Evolutionary conservation across 1,284 basidiomycete genomes (phyloP).

Genomic region (Pisolithus thermaeus): DNA sequence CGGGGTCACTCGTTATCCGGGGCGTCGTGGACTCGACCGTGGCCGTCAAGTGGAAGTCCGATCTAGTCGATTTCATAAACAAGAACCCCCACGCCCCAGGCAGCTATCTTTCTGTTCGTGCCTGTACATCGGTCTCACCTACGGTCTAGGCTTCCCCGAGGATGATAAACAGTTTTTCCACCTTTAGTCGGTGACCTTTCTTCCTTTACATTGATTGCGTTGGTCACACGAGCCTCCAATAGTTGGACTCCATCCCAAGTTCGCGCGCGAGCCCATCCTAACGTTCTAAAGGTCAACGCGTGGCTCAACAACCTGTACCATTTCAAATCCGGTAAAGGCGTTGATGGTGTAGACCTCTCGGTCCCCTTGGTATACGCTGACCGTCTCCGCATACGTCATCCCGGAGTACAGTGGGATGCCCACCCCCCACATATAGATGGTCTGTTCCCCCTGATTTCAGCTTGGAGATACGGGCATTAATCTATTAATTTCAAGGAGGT

Average conservation of each 20-base stretch:
- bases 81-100: slow-evolving; percentile 52
- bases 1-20: slow-evolving; percentile 57
- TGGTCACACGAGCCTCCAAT: not conserved
- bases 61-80: slow-evolving; percentile 50
- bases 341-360: slow-evolving; percentile 58
- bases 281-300: slow-evolving; percentile 52
- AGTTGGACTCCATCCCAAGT: slow-evolving; percentile 72
- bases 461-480: not conserved
- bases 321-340: slow-evolving; percentile 28
- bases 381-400: slow-evolving; percentile 76
- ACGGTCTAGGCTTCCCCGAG: slow-evolving; percentile 43
- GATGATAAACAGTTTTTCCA: slow-evolving; percentile 67
- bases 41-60: slow-evolving; percentile 29
- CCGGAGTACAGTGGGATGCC: slow-evolving; percentile 59
- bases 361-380: slow-evolving; percentile 70
- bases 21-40: slow-evolving; percentile 51
- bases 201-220: not conserved
- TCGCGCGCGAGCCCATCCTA: slow-evolving; percentile 69
- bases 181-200: slow-evolving; percentile 47
- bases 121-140: not conserved
- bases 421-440: slow-evolving; percentile 80
- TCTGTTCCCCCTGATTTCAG: slow-evolving; percentile 17
- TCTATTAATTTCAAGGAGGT: slow-evolving; percentile 45
- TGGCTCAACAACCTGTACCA: slow-evolving; percentile 68
- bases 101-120: slow-evolving; percentile 15